These are phyloP conservation scores for Ophiosphaerella korrae DNA, from an alignment of 2,329 filamentous ascomycete genomes.

Conservation along the genomic window DNA sequence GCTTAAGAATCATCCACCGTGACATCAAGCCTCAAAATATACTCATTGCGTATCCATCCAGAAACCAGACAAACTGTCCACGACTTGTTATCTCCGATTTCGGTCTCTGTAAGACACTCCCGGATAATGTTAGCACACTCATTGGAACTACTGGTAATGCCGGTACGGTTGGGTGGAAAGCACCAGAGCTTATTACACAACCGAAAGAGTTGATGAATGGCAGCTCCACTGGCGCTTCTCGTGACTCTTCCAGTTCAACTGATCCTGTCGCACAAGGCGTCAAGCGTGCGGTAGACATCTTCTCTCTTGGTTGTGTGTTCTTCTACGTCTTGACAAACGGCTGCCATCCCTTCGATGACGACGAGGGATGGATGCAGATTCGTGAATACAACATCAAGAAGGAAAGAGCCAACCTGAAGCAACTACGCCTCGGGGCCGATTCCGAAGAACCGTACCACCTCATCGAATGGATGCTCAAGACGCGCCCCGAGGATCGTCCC, in stretches of 20 bases:
- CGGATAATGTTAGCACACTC: conserved; percentile 92
- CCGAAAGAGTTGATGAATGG: conserved; percentile 50
- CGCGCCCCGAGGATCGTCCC: conserved; percentile 70
- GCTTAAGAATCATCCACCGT: conserved; percentile 91
- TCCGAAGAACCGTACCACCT: conserved; percentile 86
- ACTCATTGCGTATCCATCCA: conserved; percentile 73
- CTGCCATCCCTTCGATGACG: conserved; percentile 89
- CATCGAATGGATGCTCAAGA: conserved; percentile 77
- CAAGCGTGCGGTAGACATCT: conserved; percentile 95
- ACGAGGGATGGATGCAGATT: conserved; percentile 82
- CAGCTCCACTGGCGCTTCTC: conserved; percentile 51
- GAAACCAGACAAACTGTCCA: conserved; percentile 70
- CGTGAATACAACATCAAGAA: conserved; percentile 97
- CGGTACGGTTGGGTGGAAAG: conserved; percentile 94
- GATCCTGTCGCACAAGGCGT: conserved; percentile 69
- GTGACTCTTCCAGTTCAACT: conserved; percentile 47
- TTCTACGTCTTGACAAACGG: conserved; percentile 97
- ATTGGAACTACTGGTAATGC: conserved; percentile 93
- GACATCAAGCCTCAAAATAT: conserved; percentile 99
- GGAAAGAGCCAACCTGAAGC: conserved; percentile 73
- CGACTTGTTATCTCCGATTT: conserved; percentile 97
- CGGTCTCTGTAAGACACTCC: conserved; percentile 94
- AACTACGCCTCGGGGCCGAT: conserved; percentile 80
- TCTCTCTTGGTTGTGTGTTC: conserved; percentile 96
- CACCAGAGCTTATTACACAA: conserved; percentile 82